These are phyloP conservation scores for Arthroderma uncinatum DNA, from an alignment of 2,329 filamentous ascomycete species.

Conservation along the genomic window DNA sequence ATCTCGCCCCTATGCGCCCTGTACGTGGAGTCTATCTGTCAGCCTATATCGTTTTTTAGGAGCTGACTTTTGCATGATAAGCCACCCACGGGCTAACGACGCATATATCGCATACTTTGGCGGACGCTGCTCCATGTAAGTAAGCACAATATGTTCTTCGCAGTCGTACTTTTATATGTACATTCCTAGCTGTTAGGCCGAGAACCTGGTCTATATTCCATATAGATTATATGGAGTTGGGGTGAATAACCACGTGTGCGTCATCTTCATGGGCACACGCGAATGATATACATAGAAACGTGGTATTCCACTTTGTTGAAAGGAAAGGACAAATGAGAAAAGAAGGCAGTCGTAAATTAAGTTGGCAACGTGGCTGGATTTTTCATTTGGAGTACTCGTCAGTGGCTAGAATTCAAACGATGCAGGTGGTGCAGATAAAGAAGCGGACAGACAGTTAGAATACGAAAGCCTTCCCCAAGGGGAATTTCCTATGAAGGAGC, in stretches of 20 bases:
- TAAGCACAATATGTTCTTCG: background rate
- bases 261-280: background rate
- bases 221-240: background rate
- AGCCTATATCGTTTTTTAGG: background rate
- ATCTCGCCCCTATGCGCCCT: background rate
- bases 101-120: background rate
- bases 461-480: slow-evolving; percentile 1
- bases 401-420: background rate
- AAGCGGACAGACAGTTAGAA: background rate
- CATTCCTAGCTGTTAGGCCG: background rate
- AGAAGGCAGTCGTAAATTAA: background rate
- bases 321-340: background rate
- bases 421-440: background rate
- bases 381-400: background rate
- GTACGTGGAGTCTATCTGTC: background rate
- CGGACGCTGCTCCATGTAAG: background rate
- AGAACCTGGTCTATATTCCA: background rate
- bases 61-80: background rate
- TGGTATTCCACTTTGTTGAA: background rate
- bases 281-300: slow-evolving; percentile 1
- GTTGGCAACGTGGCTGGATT: background rate
- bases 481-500: background rate
- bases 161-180: background rate
- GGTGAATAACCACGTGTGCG: background rate
- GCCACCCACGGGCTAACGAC: background rate